Conservation (phyloP, 106 monocot species). For the Gastrodia elata region DNA sequence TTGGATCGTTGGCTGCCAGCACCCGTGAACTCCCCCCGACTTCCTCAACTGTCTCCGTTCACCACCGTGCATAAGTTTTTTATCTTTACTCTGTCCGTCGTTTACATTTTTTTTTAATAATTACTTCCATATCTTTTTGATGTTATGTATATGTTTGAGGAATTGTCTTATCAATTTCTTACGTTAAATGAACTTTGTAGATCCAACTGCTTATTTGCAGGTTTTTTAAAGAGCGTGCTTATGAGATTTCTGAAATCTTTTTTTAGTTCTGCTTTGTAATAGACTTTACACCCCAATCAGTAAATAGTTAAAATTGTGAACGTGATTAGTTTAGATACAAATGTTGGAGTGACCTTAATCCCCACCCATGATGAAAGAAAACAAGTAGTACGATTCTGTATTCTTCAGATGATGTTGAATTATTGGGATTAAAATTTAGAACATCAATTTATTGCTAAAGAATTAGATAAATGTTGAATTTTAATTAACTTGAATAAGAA, state of each 20-base stretch:
- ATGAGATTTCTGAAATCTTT: background rate
- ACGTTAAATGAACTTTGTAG: background rate
- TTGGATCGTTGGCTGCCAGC: background rate
- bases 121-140: background rate
- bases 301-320: background rate
- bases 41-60: background rate
- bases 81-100: background rate
- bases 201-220: background rate
- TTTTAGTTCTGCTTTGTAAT: background rate
- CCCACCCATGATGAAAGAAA: background rate
- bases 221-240: background rate
- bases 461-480: background rate
- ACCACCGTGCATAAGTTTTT: background rate
- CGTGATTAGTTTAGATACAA: background rate
- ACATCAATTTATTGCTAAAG: background rate
- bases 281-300: background rate
- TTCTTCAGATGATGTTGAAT: background rate
- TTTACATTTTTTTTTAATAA: background rate
- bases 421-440: background rate
- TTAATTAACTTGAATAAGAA: background rate
- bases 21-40: background rate
- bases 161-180: background rate
- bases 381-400: background rate
- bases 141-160: background rate
- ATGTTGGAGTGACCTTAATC: background rate